Conservation (phyloP, 495 filamentous ascomycete genomes). For the Penicillium parvum region DNA sequence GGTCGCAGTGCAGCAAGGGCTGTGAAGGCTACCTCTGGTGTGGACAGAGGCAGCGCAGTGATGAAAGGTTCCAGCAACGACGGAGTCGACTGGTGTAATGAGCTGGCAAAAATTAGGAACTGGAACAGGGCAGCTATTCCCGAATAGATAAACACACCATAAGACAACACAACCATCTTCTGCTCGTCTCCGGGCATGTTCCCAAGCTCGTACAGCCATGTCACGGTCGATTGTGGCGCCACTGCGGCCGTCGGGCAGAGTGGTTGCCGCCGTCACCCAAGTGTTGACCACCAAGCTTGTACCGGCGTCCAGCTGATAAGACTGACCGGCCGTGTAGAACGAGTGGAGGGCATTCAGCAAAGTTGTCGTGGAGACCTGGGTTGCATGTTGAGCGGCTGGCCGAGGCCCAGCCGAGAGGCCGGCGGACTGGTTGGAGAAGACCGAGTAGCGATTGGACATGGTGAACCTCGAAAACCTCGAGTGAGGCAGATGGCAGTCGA, state of each 20-base stretch:
- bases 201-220: constrained; percentile 82
- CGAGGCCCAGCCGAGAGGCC: constrained; percentile 50
- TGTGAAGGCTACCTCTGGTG: constrained; percentile 68
- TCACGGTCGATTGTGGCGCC: constrained; percentile 79
- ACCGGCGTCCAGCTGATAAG: constrained; percentile 82
- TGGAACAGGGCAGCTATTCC: background rate
- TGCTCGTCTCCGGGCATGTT: constrained; percentile 89
- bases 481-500: background rate
- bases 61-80: constrained; percentile 80
- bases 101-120: constrained; percentile 45
- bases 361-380: constrained; percentile 86
- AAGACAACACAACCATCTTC: constrained; percentile 94
- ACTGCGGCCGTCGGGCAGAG: constrained; percentile 57
- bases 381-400: constrained; percentile 57
- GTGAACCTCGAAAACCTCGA: constrained; percentile 11
- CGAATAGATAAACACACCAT: constrained; percentile 51
- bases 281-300: constrained; percentile 94
- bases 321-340: constrained; percentile 73
- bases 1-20: constrained; percentile 75
- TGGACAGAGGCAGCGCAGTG: constrained; percentile 68
- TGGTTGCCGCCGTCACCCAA: constrained; percentile 74
- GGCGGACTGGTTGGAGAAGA: constrained; percentile 74
- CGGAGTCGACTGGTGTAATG: constrained; percentile 82
- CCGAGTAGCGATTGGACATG: constrained; percentile 82
- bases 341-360: constrained; percentile 89